Base-by-base conservation (phyloP, 2,329 filamentous ascomycete genomes). In the Metarhizium sp. region DNA sequence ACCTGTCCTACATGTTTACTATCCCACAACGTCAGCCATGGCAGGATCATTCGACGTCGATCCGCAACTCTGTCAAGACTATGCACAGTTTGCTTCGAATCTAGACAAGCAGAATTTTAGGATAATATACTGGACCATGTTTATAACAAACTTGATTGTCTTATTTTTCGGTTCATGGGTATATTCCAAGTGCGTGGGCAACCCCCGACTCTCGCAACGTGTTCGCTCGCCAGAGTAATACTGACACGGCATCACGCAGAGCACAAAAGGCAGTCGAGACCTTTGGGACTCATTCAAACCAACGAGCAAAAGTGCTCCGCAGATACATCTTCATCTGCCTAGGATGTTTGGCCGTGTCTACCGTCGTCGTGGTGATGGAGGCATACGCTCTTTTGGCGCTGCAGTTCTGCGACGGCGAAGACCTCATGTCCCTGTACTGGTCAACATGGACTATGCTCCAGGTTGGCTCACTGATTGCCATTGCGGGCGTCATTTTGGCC, bases 381-480 rank as follows among this genome's bases (percentile, higher is more conserved):
- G 77, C 77, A 14, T 84, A 77, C 55, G 68, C 71, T 11, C 73
- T 82, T 18, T 61, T 81, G 55, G 77, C 77, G 0, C 66, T 82
- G 4, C 78, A 84, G 59, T 84, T 81, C 59, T 84, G 81, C 59
- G 78, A 81, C 42, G 80, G 79, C 10, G 81, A 84, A 60, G 77
- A 82, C 60, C 73, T 84, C 55, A 82, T 82, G 68, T 74, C 76
- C 1, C 68, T 84, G 0, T 83, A 82, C 66, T 84, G 80, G 80
- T 77, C 80, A 0, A 81, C 80, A 2, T 84, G 80, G 78, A 80
- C 78, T 25, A 79, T 81, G 73, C 69, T 82, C 5, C 80, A 84
- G 60, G 68, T 83, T 2, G 81, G 80, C 6, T 78, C 78, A 2
- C 68, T 81, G 57, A 81, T 83, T 40, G 81, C 81, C 56, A 81